phyloP scores from a whole-genome alignment of 208 protist species.

The Trypanosoma boissoni region DNA sequence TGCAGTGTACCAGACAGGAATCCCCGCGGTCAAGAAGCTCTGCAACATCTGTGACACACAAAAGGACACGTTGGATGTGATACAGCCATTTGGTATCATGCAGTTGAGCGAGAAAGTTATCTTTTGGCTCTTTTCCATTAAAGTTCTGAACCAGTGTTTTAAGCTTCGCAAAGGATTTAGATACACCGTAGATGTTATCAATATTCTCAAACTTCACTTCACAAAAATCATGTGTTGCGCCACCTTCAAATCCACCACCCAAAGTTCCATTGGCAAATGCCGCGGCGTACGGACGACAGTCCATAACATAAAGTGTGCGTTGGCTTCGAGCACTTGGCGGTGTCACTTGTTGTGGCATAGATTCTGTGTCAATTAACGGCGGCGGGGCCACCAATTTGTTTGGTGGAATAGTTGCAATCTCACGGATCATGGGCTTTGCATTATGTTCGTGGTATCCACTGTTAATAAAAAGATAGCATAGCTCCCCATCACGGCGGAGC shows the following conservation, averaged over 20 bases:
- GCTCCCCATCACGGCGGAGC: constrained; percentile 43
- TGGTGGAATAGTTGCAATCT: not conserved
- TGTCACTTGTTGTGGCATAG: constrained; percentile 3
- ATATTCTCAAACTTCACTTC: constrained; percentile 76
- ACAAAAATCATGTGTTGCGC: constrained; percentile 66
- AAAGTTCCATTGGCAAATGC: constrained; percentile 61
- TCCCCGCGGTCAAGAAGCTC: constrained; percentile 45
- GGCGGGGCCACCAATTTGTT: constrained; percentile 6
- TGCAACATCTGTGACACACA: constrained; percentile 41
- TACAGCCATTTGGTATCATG: constrained; percentile 63
- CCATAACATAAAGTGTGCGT: constrained; percentile 53
- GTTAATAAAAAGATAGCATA: constrained; percentile 57
- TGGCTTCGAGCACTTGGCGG: constrained; percentile 5
- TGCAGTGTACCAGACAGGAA: constrained; percentile 92
- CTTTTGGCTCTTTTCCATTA: constrained; percentile 47
- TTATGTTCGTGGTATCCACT: constrained; percentile 27
- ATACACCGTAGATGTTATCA: constrained; percentile 88
- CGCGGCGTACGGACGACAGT: constrained; percentile 67
- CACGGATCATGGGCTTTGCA: constrained; percentile 7
- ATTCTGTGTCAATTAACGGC: constrained; percentile 27
- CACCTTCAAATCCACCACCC: constrained; percentile 85
- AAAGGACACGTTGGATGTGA: constrained; percentile 61
- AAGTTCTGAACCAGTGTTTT: constrained; percentile 44
- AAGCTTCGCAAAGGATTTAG: constrained; percentile 63
- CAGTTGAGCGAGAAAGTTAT: constrained; percentile 48